These are phyloP conservation scores for Tetradesmus lagerheimii DNA, from an alignment of 139 green algal genomes.

Conservation along the genomic window DNA sequence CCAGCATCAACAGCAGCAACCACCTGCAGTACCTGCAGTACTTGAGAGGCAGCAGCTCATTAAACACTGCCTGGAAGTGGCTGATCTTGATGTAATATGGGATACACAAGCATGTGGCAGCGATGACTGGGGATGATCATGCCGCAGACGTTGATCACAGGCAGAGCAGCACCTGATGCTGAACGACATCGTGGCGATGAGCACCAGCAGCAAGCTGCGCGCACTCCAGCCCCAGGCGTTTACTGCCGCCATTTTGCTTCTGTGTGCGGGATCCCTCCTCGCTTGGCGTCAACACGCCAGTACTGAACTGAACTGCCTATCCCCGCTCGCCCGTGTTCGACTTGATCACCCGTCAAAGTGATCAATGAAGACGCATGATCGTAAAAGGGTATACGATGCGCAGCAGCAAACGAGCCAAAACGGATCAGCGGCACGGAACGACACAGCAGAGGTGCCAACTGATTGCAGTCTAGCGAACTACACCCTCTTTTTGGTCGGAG, in stretches of 20 bases:
- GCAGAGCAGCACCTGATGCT: constrained; percentile 55
- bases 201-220: constrained; percentile 63
- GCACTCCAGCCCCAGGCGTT: constrained; percentile 39
- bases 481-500: background rate
- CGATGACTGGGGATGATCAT: background rate
- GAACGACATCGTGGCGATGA: constrained; percentile 80
- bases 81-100: background rate
- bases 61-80: background rate
- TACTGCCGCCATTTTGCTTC: background rate
- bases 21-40: constrained; percentile 54
- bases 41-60: background rate
- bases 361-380: background rate
- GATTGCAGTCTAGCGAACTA: background rate
- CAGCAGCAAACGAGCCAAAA: background rate
- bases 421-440: background rate
- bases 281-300: background rate
- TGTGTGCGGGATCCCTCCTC: background rate
- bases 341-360: background rate
- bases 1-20: background rate
- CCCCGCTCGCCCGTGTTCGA: background rate
- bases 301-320: background rate
- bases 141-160: background rate
- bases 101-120: background rate
- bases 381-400: background rate
- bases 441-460: background rate